Percentiles rank a stretch among this genome's conserved stretches.
Conservation (phyloP, 495 filamentous ascomycete species). For the Glarea lozoyensis region DNA sequence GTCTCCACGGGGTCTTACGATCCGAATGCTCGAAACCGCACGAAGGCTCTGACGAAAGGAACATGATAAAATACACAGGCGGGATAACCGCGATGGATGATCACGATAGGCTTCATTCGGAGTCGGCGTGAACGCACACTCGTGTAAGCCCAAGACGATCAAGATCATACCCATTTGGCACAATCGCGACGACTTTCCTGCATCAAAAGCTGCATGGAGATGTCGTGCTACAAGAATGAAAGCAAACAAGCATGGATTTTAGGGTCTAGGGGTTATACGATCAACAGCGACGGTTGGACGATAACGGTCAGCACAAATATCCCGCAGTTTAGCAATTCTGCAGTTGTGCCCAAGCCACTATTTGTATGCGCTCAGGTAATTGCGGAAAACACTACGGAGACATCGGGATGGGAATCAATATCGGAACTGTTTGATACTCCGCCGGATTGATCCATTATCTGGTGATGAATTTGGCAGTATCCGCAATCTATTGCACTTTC, state of each 20-base stretch:
- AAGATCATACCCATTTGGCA: too few species aligned
- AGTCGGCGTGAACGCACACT: neutral
- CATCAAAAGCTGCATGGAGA: too few species aligned
- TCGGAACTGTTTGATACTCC: neutral
- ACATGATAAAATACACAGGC: too few species aligned
- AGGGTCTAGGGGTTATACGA: neutral
- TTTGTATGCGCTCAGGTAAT: neutral
- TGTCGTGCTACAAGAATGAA: neutral
- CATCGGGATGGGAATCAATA: neutral
- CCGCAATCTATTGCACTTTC: neutral
- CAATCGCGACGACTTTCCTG: too few species aligned
- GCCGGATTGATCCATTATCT: neutral
- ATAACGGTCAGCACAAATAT: neutral
- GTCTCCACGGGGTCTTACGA: neutral
- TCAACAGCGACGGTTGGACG: neutral
- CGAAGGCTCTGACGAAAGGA: too few species aligned
- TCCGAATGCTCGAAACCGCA: neutral
- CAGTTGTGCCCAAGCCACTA: neutral
- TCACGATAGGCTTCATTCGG: neutral
- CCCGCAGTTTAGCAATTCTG: neutral
- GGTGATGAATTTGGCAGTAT: neutral
- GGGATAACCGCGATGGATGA: neutral
- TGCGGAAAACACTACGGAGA: neutral
- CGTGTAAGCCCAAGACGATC: too few species aligned
- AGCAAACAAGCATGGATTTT: neutral